Conservation (phyloP, 352 stramenopile species). For the Phytophthora meadii region DNA sequence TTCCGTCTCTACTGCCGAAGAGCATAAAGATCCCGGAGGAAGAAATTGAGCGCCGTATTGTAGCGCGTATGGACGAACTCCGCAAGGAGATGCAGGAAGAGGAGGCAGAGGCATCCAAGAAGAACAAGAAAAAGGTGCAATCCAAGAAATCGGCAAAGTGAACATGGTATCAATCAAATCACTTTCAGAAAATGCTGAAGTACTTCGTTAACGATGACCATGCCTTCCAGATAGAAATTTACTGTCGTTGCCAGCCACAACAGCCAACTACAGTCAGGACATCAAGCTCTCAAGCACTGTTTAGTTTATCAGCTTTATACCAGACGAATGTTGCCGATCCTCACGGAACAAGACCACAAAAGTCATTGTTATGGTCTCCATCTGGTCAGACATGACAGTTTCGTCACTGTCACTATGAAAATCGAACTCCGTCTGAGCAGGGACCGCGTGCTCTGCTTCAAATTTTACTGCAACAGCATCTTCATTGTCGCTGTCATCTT, state of each 20-base stretch:
- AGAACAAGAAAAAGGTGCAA: not conserved
- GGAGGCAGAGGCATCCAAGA: constrained; percentile 16
- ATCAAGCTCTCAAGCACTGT: too few species aligned
- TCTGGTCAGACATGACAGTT: constrained; percentile 16
- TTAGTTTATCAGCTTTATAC: too few species aligned
- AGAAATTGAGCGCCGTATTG: constrained; percentile 80
- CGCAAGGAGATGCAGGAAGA: constrained; percentile 44
- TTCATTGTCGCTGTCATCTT: constrained; percentile 2
- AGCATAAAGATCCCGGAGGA: constrained; percentile 77
- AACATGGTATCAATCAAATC: not conserved
- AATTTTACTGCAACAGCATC: not conserved
- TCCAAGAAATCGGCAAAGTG: not conserved
- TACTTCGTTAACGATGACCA: too few species aligned
- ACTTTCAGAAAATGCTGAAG: too few species aligned
- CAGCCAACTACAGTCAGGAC: too few species aligned
- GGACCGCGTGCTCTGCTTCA: not conserved
- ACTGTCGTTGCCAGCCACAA: too few species aligned
- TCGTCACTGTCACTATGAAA: constrained; percentile 4
- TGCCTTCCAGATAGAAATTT: too few species aligned
- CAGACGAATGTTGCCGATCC: too few species aligned
- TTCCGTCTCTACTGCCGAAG: constrained; percentile 76
- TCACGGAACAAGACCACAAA: too few species aligned
- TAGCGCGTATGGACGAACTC: constrained; percentile 76
- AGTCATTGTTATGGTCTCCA: not conserved
- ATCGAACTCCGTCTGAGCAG: constrained; percentile 7